Conservation (phyloP, 2,329 filamentous ascomycete genomes). For the Pseudophaeomoniella oleicola region DNA sequence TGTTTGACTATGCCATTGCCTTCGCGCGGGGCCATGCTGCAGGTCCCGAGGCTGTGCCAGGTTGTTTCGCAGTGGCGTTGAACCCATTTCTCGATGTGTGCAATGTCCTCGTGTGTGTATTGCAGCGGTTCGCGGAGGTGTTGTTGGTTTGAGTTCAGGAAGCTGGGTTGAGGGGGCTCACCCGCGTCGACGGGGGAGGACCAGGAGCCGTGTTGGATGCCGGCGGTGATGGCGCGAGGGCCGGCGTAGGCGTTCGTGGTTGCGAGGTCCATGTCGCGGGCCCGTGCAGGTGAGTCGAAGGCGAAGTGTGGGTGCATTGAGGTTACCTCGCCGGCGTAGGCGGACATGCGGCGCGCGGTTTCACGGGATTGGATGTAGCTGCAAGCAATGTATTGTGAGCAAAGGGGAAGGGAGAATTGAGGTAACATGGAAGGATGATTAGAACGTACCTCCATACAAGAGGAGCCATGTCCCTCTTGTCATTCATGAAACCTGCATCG, state of each 20-base stretch:
- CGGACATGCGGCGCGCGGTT: conserved; percentile 63
- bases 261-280: conserved; percentile 57
- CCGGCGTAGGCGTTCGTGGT: conserved; percentile 66
- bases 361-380: conserved; percentile 65
- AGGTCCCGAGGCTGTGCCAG: conserved; percentile 55
- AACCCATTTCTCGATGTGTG: conserved; percentile 54
- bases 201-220: conserved; percentile 63
- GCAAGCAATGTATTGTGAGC: neutral
- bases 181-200: conserved; percentile 43
- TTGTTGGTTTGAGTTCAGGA: conserved; percentile 51
- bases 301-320: conserved; percentile 55
- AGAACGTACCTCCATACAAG: conserved; percentile 55
- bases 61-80: conserved; percentile 63
- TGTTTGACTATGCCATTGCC: conserved; percentile 72
- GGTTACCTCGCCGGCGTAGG: conserved; percentile 61
- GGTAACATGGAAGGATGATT: neutral
- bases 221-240: conserved; percentile 54
- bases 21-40: conserved; percentile 61
- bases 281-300: conserved; percentile 54
- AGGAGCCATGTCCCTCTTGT: conserved; percentile 69
- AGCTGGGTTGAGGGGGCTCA: conserved; percentile 31
- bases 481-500: conserved; percentile 73
- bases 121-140: conserved; percentile 44
- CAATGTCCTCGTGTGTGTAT: conserved; percentile 40
- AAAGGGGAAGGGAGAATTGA: neutral